Percentiles rank a stretch among this genome's conserved stretches.
Evolutionary conservation across 352 stramenopile genomes (phyloP).

Genomic region (Pythium graminicola): DNA sequence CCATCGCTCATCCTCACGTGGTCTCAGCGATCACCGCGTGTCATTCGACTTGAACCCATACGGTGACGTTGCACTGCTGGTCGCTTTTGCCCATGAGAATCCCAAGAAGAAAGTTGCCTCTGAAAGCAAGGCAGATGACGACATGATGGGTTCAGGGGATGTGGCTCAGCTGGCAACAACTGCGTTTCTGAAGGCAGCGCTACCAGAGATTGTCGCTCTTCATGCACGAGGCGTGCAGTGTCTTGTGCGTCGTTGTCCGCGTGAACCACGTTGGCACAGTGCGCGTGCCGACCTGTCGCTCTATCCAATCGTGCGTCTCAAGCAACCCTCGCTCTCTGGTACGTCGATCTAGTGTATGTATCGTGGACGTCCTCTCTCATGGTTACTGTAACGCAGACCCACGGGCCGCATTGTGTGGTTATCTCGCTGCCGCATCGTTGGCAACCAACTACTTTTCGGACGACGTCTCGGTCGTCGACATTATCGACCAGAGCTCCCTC

Average conservation of each 20-base stretch:
- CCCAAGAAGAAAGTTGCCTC: slow-evolving; percentile 20
- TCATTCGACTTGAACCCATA: slow-evolving; percentile 80
- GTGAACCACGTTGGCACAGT: slow-evolving; percentile 77
- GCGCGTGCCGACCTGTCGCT: slow-evolving; percentile 58
- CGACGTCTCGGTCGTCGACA: slow-evolving; percentile 56
- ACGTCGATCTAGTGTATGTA: slow-evolving; percentile 3
- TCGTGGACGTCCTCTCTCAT: neutral
- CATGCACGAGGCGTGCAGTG: slow-evolving; percentile 42
- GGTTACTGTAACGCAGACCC: slow-evolving; percentile 39
- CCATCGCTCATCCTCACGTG: slow-evolving; percentile 65
- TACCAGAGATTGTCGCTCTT: slow-evolving; percentile 53
- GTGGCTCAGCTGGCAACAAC: slow-evolving; percentile 31
- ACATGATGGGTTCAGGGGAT: slow-evolving; percentile 20
- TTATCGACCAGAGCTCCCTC: slow-evolving; percentile 80
- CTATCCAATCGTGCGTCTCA: slow-evolving; percentile 66
- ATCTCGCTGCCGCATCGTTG: slow-evolving; percentile 66
- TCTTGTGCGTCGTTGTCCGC: slow-evolving; percentile 49
- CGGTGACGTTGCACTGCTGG: slow-evolving; percentile 65
- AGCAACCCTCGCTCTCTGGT: slow-evolving; percentile 55
- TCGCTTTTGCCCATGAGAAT: slow-evolving; percentile 58
- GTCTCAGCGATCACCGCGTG: slow-evolving; percentile 70
- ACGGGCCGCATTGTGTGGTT: slow-evolving; percentile 52
- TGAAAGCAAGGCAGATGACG: slow-evolving; percentile 1
- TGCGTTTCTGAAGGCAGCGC: slow-evolving; percentile 45
- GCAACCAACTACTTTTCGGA: slow-evolving; percentile 82